These are phyloP conservation scores for Corylus avellana DNA, from an alignment of 306 rosid genomes.

Conservation along the genomic window DNA sequence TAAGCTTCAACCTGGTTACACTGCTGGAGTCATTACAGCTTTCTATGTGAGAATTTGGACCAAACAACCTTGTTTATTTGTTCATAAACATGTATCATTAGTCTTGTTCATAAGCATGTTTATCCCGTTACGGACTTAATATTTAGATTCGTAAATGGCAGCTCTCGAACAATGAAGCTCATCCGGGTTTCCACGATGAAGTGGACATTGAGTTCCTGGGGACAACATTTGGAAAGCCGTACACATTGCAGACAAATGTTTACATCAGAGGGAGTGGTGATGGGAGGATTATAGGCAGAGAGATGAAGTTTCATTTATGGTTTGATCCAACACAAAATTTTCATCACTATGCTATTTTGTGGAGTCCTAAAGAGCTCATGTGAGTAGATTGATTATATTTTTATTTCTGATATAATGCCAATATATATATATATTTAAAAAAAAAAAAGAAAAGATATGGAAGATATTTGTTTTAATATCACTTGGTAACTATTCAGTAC, in stretches of 20 bases:
- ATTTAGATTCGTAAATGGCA: conserved; percentile 30
- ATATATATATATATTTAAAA: too few species aligned
- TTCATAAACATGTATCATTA: too few species aligned
- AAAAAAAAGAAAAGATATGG: too few species aligned
- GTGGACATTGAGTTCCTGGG: conserved; percentile 97
- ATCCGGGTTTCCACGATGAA: conserved; percentile 95
- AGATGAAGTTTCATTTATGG: conserved; percentile 96
- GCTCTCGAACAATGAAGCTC: conserved; percentile 94
- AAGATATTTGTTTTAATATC: too few species aligned
- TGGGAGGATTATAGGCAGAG: conserved; percentile 83
- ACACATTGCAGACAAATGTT: conserved; percentile 89
- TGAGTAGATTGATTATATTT: conserved; percentile 35
- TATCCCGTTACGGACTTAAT: too few species aligned
- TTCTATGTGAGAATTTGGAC: conserved; percentile 63
- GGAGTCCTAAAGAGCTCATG: conserved; percentile 90
- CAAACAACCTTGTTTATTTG: background rate
- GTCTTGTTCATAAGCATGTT: too few species aligned
- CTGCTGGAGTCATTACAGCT: conserved; percentile 97
- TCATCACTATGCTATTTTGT: conserved; percentile 88
- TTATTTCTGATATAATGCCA: background rate
- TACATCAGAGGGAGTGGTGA: conserved; percentile 97
- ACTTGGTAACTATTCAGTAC: too few species aligned
- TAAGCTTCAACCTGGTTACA: conserved; percentile 90
- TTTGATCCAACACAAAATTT: conserved; percentile 83
- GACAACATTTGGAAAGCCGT: conserved; percentile 95